phyloP scores from a whole-genome alignment of 495 filamentous ascomycete species.

The Aspergillus indologenus region DNA sequence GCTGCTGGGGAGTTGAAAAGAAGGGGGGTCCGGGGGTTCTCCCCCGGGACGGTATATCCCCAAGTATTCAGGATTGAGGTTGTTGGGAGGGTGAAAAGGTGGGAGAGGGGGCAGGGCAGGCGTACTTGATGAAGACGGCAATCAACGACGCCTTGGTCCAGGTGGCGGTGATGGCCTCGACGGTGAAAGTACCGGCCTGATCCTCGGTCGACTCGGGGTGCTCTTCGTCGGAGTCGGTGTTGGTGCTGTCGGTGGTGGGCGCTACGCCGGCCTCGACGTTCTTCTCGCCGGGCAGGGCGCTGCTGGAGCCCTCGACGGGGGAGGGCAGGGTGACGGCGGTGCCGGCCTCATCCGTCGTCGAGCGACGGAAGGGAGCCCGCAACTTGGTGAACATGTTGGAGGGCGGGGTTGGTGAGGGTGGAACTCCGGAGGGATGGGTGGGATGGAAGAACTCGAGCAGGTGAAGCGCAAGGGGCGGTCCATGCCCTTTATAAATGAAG shows the following conservation, averaged over 20 bases:
- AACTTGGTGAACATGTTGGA: not conserved
- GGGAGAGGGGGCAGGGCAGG: conserved; percentile 34
- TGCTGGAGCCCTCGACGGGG: not conserved
- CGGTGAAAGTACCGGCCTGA: conserved; percentile 48
- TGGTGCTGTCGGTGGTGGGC: not conserved
- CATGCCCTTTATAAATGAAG: not conserved
- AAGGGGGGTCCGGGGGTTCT: too few relatives aligned
- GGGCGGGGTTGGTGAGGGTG: not conserved
- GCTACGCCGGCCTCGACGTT: not conserved
- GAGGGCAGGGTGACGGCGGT: not conserved
- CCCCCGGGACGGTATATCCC: too few relatives aligned
- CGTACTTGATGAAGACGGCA: not conserved
- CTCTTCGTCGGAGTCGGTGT: conserved; percentile 34
- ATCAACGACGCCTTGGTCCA: conserved; percentile 50
- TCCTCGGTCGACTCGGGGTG: conserved; percentile 54
- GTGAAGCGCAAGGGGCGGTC: not conserved
- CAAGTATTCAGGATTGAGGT: too few relatives aligned
- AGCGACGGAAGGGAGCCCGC: not conserved
- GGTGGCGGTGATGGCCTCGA: conserved; percentile 51
- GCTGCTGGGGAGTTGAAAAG: too few relatives aligned
- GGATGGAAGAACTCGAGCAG: not conserved
- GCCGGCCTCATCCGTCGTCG: not conserved
- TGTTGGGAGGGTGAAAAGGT: too few relatives aligned
- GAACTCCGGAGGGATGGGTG: not conserved
- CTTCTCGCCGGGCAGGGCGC: not conserved